Base-by-base conservation (phyloP, 768 basidiomycete species). In the Suillus luteus region DNA sequence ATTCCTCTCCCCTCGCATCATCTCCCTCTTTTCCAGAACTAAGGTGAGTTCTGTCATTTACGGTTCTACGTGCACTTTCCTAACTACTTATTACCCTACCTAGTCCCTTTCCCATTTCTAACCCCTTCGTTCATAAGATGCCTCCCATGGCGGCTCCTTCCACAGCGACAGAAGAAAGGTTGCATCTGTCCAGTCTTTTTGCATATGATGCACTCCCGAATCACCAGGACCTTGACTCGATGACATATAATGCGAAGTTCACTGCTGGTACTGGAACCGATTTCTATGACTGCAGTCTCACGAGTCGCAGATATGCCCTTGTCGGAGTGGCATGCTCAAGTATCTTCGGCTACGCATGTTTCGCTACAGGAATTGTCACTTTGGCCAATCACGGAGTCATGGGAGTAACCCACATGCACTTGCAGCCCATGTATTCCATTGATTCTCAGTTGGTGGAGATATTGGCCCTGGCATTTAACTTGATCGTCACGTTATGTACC, bases 201-300 rank as follows among this genome's bases (percentile, higher is more conserved):
- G 24, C 51, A 51, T 51, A 31, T 9, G 27, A 15, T 8, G 27
- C 49, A 33, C 31, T n/a, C 31, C 15, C 17, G 9, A 31, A 31
- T 52, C 8, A 24, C 17, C 52, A 33, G 31, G 31, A 68, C 65
- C 75, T 65, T 7, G 72, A 72, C 55, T 65, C 66, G n/a, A 63
- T 71, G n/a, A 6, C 63, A 46, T 68, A 69, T 61, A 65, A 68
- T 54, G 58, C 46, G 27, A 74, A 62, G 51, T 69, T 67, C 27
- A 71, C 66, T 5, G 33, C 31, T 5, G 52, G n/a, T 19, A 61
- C 72, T 5, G 65, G 72, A 4, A 66, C 68, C 57, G 69, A 73
- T n/a, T 72, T 72, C 43, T 75, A 72, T 46, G 70, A 75, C 54
- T 69, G 69, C 38, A 71, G 74, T 62, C 62, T 67, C 10, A 57